Evolutionary conservation across 805 yeast species (phyloP).

Genomic region (Wickerhamomyces alni): DNA sequence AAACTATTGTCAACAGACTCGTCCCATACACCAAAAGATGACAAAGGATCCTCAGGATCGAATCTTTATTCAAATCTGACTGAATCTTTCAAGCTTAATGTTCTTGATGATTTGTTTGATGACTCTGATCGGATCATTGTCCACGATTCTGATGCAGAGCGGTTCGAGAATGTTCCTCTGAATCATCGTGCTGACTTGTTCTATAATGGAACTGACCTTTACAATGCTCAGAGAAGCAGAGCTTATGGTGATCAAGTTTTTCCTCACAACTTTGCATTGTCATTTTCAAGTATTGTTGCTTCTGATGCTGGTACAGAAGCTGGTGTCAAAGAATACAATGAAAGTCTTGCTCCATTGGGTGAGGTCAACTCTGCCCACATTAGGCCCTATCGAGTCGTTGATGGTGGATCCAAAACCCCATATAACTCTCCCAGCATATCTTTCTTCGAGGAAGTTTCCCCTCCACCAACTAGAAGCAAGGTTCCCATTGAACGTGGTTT

Average conservation of each 20-base stretch:
- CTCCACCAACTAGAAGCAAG: neutral
- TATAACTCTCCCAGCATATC: no score
- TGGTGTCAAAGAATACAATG: neutral
- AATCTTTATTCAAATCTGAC: conserved; percentile 1
- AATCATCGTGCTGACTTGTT: no score
- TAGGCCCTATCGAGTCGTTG: no score
- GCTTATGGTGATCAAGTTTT: conserved; percentile 3
- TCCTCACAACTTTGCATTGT: conserved; percentile 2
- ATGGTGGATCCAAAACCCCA: no score
- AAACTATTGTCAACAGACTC: no score
- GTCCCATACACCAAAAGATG: no score
- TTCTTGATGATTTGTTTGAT: conserved; percentile 3
- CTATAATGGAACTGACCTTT: neutral
- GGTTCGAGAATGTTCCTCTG: neutral
- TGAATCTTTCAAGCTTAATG: conserved; percentile 4
- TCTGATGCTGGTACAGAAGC: neutral
- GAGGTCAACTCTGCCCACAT: no score
- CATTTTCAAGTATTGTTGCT: neutral
- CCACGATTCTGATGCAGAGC: neutral
- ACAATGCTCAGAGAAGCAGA: neutral
- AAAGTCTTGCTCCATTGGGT: no score
- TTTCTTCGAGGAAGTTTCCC: no score
- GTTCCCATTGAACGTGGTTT: neutral
- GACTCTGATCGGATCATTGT: conserved; percentile 2
- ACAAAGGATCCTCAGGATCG: no score